A percentile compares a stretch with the other conserved stretches of the same genome.
These are phyloP conservation scores for Theobroma cacao DNA, from an alignment of 345 rosid genomes.

Conservation along the genomic window DNA sequence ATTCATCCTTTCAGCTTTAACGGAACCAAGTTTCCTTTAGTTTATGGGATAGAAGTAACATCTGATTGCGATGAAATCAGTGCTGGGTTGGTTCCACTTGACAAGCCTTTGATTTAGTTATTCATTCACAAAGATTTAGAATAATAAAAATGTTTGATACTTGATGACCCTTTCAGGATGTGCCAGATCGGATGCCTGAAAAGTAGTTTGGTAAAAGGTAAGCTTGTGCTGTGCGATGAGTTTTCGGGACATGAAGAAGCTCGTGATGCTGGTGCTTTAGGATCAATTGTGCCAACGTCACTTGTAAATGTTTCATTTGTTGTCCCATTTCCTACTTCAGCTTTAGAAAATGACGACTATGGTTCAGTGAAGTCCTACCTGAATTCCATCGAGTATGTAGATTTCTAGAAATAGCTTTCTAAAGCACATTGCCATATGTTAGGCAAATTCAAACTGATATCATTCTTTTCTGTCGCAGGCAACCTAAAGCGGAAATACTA, in stretches of 20 bases:
- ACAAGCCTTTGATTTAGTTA: conserved; percentile 48
- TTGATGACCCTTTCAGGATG: conserved; percentile 30
- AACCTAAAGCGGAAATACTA: conserved; percentile 14
- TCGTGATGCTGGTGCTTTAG: conserved; percentile 30
- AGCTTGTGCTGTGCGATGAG: background rate
- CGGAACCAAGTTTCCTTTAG: conserved; percentile 28
- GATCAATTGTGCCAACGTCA: conserved; percentile 29
- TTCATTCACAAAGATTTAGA: conserved; percentile 24
- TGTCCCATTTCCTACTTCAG: conserved; percentile 20
- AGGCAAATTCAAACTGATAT: background rate
- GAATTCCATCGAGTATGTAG: conserved; percentile 25
- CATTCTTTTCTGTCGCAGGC: background rate
- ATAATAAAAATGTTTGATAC: conserved; percentile 3
- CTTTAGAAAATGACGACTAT: background rate
- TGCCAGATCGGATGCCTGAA: conserved; percentile 24
- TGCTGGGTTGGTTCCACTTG: conserved; percentile 18
- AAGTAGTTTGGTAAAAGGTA: background rate
- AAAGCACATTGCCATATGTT: no score
- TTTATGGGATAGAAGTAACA: conserved; percentile 33
- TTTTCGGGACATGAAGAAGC: background rate
- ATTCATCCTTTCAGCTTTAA: conserved; percentile 28
- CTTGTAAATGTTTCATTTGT: conserved; percentile 11
- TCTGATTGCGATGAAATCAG: background rate
- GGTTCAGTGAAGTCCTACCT: conserved; percentile 24
- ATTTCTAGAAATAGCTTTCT: background rate